Evolutionary conservation across 176 grass and related monocot species (phyloP), one percentile per base, ranked within the genome.

Genomic region (Zizania latifolia): DNA sequence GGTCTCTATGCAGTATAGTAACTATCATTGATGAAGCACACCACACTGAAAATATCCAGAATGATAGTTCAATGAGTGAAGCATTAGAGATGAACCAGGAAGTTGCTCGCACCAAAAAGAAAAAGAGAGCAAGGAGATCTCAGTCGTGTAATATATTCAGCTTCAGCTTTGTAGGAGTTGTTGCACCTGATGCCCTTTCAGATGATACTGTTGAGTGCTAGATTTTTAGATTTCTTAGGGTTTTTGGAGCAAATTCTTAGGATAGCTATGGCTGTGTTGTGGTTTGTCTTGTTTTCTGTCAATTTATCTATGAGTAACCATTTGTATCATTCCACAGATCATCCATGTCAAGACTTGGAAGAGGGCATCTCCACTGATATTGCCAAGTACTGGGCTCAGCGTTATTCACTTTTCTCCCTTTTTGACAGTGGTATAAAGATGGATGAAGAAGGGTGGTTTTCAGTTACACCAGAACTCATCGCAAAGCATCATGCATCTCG

Each of bases 391-490:
- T 98, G 94, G 94, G 74, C 60, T 68, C 94, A 98, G 82, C 87
- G 94, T 28, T 98, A 94, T 53, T 77, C 62, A 46, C 86, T 98
- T 74, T 98, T 98, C 83, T 94, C 94, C n/a, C 85, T 39, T 82
- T 98, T 92, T 81, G 86, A 92, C 83, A 85, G 73, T 28, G 91
- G 91, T 78, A 92, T 98, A 83, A 83, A 94, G 81, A 92, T 98
- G 91, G 94, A 98, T 76, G 84, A 89, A 92, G 91, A 94, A 78
- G 94, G 94, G 30, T 98, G 94, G 94, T 98, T 92, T 83, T 98
- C 94, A 81, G 94, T 98, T 22, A 98, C 94, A 5, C 94, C 91
- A 69, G 91, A 98, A 79, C 45, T 68, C 19, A 94, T 98, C 22
- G 94, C 94, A 78, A 94, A 83, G 69, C 89, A 98, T 90, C 94